phyloP scores from a whole-genome alignment of 2,329 filamentous ascomycete species.

The Pestalotiopsis sp. region DNA sequence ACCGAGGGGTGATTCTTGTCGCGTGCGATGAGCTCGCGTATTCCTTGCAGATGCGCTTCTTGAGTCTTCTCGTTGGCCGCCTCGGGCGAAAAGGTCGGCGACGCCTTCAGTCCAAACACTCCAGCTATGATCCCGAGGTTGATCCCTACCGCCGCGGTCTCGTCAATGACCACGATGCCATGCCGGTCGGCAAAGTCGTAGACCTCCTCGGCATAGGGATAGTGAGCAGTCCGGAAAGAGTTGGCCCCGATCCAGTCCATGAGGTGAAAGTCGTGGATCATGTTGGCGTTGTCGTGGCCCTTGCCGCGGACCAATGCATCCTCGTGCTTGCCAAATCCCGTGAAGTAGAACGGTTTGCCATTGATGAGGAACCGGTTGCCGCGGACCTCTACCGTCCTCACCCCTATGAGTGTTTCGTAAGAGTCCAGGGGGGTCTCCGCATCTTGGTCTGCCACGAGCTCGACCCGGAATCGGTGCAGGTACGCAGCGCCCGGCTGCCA shows the following conservation, averaged over 20 bases:
- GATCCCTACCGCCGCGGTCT: constrained; percentile 30
- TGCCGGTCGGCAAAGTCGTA: constrained; percentile 31
- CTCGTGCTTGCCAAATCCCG: constrained; percentile 32
- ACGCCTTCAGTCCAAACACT: constrained; percentile 11
- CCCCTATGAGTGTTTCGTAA: constrained; percentile 19
- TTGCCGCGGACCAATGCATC: constrained; percentile 30
- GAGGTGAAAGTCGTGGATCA: constrained; percentile 33
- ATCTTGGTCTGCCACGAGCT: constrained; percentile 19
- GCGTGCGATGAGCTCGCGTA: constrained; percentile 26
- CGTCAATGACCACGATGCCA: constrained; percentile 31
- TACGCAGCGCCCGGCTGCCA: neutral
- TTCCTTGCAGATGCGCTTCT: constrained; percentile 22
- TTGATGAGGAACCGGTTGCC: constrained; percentile 30
- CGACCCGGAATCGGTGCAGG: neutral
- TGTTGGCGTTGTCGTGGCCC: constrained; percentile 31
- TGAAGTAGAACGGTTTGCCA: constrained; percentile 31
- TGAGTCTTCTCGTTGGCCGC: constrained; percentile 20
- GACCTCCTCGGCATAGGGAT: constrained; percentile 33
- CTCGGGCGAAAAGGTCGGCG: constrained; percentile 23
- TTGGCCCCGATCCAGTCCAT: constrained; percentile 33
- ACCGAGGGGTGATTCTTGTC: constrained; percentile 31
- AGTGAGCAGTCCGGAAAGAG: constrained; percentile 33
- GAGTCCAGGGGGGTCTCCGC: neutral
- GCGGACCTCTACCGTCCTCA: constrained; percentile 24
- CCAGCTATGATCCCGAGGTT: constrained; percentile 22